These are phyloP conservation scores for Yarrowia divulgata DNA, from an alignment of 805 yeast species.

Conservation along the genomic window DNA sequence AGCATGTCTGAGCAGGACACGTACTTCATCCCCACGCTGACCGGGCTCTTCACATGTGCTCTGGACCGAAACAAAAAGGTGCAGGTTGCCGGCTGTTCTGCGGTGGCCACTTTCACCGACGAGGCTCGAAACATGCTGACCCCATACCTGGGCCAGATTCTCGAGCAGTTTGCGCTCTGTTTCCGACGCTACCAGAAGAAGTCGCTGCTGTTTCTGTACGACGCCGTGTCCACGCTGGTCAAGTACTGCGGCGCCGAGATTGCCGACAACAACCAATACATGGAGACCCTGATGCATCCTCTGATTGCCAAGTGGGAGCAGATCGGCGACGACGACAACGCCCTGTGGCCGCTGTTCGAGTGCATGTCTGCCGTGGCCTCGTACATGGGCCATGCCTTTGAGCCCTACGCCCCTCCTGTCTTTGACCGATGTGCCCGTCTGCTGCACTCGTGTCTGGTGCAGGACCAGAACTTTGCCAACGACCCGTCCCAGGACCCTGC, in stretches of 20 bases:
- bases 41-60: conserved; percentile 75
- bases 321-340: conserved; percentile 78
- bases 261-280: conserved; percentile 58
- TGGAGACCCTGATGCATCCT: conserved; percentile 77
- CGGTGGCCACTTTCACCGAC: conserved; percentile 84
- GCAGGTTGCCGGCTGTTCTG: conserved; percentile 93
- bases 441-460: conserved; percentile 68
- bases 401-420: conserved; percentile 87
- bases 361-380: conserved; percentile 94
- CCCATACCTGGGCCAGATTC: conserved; percentile 69
- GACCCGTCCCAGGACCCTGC: conserved; percentile 71
- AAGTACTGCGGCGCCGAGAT: conserved; percentile 72
- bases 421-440: conserved; percentile 80
- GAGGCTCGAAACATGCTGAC: conserved; percentile 71
- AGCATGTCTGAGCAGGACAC: conserved; percentile 45
- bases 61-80: conserved; percentile 87
- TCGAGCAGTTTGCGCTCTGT: conserved; percentile 75
- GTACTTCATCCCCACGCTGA: conserved; percentile 78
- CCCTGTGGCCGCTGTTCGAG: conserved; percentile 89
- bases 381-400: conserved; percentile 79
- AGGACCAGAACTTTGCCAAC: conserved; percentile 66
- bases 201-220: conserved; percentile 82
- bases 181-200: conserved; percentile 80
- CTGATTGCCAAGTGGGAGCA: conserved; percentile 80
- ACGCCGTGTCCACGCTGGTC: conserved; percentile 87